Conservation (phyloP, 1,139 yeast genomes). For the Eremothecium gossypii region DNA sequence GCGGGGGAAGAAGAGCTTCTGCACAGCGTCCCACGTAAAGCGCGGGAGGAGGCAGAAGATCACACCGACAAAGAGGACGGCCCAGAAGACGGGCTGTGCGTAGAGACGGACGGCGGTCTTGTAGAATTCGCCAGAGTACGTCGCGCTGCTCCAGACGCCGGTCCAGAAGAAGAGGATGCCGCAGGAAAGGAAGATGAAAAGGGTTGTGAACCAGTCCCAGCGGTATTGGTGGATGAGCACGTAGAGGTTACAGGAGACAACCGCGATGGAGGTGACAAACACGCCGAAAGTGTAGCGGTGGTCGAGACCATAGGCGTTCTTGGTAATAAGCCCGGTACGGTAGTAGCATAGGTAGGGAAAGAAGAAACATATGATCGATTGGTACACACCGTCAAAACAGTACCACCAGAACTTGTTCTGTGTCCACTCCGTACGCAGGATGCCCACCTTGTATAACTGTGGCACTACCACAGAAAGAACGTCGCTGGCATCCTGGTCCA, state of each 20-base stretch:
- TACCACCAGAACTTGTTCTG: conserved; percentile 72
- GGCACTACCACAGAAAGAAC: conserved; percentile 81
- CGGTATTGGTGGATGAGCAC: conserved; percentile 74
- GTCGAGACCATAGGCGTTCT: conserved; percentile 58
- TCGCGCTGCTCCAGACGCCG: conserved; percentile 71
- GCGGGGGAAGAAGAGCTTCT: conserved; percentile 55
- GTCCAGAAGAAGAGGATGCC: conserved; percentile 77
- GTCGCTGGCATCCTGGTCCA: conserved; percentile 89
- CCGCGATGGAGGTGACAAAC: conserved; percentile 68
- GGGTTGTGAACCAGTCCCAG: conserved; percentile 84
- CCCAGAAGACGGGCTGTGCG: conserved; percentile 75
- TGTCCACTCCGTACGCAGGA: conserved; percentile 73
- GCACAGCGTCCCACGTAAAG: conserved; percentile 53
- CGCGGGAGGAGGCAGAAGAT: conserved; percentile 71
- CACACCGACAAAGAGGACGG: conserved; percentile 63
- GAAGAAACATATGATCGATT: conserved; percentile 75
- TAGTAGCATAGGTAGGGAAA: conserved; percentile 71
- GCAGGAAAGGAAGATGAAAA: conserved; percentile 56
- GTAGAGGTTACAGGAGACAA: conserved; percentile 70
- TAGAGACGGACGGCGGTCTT: conserved; percentile 67
- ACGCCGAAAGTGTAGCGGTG: conserved; percentile 86
- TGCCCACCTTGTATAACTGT: conserved; percentile 78
- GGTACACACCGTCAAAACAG: conserved; percentile 81
- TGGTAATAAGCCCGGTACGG: conserved; percentile 46
- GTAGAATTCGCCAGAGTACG: conserved; percentile 59